Base-by-base conservation (phyloP, 1,284 basidiomycete genomes). In the Schizopora paradoxa region DNA sequence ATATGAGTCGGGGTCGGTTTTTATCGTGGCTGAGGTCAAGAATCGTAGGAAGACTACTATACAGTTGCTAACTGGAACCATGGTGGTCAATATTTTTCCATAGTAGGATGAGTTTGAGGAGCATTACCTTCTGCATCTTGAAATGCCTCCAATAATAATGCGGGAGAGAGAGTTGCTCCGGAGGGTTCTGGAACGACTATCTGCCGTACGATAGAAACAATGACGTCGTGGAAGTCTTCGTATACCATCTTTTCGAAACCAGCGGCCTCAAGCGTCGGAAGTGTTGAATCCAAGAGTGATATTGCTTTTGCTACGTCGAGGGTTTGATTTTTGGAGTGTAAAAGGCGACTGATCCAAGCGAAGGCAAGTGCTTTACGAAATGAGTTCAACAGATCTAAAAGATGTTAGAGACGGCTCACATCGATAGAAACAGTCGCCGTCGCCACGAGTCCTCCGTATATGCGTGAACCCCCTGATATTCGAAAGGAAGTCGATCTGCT, bases 11-110 rank as follows among this genome's bases (percentile, higher is more conserved):
- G 76, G 67, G 52, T 87, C 71, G 4, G 71, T 62, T 13, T 85
- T 81, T 54, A 95, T 86, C 61, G 89, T 79, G 1, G 90, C 84
- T 0, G 88, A 87, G 47, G 91, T 87, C 16, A 91, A 66, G 41
- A 93, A 69, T 32, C 91, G 77, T 54, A 95, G 72, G 58, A 79
- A 86, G 51, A 82, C 73, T 25, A 86, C 79, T 53, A 86, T 75
- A n/a, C 75, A 76, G 60, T 85, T 84, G 6, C 82, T 86, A 10
- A 66, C 82, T 86, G 47, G 26, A 5, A 11, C 16, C 56, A 6
- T 4, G 6, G 38, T 23, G 22, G 27, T 13, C 43, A 8, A 14
- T 44, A 27, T 29, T 38, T 52, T 21, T 21, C 50, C 1, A 14
- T 23, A 36, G 10, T 26, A 40, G 31, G 41, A 48, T 16, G 31